These are phyloP conservation scores for Purshia tridentata DNA, from an alignment of 306 rosid species.

Conservation along the genomic window DNA sequence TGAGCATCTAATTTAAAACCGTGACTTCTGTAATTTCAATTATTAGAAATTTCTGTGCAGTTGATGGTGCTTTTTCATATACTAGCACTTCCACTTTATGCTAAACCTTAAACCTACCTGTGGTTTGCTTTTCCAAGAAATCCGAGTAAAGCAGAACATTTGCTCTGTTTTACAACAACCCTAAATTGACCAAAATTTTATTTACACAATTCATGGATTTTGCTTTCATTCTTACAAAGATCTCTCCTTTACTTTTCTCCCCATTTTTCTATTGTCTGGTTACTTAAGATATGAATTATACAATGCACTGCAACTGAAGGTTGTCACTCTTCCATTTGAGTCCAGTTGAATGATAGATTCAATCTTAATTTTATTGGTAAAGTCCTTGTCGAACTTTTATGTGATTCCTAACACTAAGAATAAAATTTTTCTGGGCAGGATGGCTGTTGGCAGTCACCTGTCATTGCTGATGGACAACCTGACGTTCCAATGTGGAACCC, in stretches of 20 bases:
- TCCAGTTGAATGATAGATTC: not conserved
- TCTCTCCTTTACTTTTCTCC: not conserved
- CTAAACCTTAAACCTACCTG: not conserved
- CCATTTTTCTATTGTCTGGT: not conserved
- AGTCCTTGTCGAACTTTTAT: conserved; percentile 16
- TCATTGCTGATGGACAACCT: conserved; percentile 67
- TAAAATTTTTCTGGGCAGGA: conserved; percentile 44
- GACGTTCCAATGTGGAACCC: conserved; percentile 95
- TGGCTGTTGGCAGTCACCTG: conserved; percentile 71
- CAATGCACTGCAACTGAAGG: not conserved
- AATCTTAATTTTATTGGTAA: not conserved
- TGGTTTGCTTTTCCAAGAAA: not conserved
- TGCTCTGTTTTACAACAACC: not conserved
- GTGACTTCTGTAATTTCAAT: not conserved
- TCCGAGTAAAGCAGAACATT: not conserved
- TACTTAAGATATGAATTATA: not conserved
- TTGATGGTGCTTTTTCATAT: not conserved
- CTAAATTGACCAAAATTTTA: not conserved
- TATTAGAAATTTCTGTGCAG: not conserved
- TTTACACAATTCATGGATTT: not conserved
- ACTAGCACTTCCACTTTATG: not conserved
- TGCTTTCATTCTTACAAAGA: not conserved
- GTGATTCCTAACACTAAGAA: conserved; percentile 22
- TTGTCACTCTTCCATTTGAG: not conserved
- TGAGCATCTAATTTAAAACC: not conserved